Base-by-base conservation (phyloP, 2,329 filamentous ascomycete species). In the Calcarisporium arbuscula region DNA sequence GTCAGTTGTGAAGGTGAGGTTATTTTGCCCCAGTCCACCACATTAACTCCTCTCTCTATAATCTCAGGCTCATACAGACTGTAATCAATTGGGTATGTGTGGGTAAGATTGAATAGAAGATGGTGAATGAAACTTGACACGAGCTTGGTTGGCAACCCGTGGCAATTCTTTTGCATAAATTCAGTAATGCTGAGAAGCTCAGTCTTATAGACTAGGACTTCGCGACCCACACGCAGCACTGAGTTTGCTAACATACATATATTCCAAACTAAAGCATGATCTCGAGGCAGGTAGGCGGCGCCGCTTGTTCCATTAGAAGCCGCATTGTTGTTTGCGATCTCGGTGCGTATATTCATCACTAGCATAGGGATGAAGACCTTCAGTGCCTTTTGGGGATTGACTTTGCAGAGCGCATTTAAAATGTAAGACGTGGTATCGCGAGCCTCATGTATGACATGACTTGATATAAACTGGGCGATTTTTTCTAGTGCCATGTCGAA, bases 351-450 rank as follows among this genome's bases (percentile, higher is more conserved):
- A 37, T 86, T 89, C 54, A 85, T 75, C 32, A 94, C 82, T 35
- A 96, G 70, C 66, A 94, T 86, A 1, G 90, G 92, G 20, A 96
- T 73, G 36, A 98, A 83, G 11, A 86, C 77, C 54, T 88, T 92
- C 31, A 98, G 69, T 1, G 90, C 87, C 64, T 95, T 95, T 55
- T 90, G 81, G 0, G 92, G 89, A 48, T 94, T 86, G 46, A 94
- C 87, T 62, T 96, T 96, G 70, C 92, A 95, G 19, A 98, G 70
- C 1, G 87, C 85, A 58, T 95, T 96, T 62, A 89, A 85, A 35
- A 96, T 95, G 72, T 94, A 98, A 2, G 92, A 90, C 84, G 98
- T 95, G 6, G 92, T 90, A 67, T 98, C 92, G 46, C 90, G 74
- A 35, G 92, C 90, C 61, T 96, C 92, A 50, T 98, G 88, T 15